A percentile compares a stretch with the other conserved stretches of the same genome.
Evolutionary conservation across 208 protist genomes (phyloP).

Genomic region (Crithidia bombi): DNA sequence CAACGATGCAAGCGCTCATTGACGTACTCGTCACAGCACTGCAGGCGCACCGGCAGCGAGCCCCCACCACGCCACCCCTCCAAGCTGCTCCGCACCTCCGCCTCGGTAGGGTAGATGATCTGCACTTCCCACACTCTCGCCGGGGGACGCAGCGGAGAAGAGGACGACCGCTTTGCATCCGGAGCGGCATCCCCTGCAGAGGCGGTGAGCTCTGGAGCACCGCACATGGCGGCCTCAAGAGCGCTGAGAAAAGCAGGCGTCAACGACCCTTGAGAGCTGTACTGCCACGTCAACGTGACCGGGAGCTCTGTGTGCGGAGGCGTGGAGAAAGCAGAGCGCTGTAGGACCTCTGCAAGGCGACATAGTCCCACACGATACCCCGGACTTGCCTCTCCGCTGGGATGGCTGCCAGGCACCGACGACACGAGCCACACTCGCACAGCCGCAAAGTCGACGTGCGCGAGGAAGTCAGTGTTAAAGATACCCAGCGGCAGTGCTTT

Average conservation of each 20-base stretch:
- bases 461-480: conserved; percentile 45
- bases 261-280: conserved; percentile 79
- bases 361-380: conserved; percentile 45
- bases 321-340: not conserved
- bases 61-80: conserved; percentile 82
- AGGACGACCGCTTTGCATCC: not conserved
- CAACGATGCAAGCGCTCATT: conserved; percentile 78
- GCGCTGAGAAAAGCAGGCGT: conserved; percentile 53
- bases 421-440: conserved; percentile 65
- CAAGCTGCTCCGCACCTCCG: conserved; percentile 68
- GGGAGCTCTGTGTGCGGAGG: not conserved
- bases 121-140: conserved; percentile 37
- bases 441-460: conserved; percentile 62
- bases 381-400: conserved; percentile 18
- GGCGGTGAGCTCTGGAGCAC: conserved; percentile 1
- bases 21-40: conserved; percentile 63
- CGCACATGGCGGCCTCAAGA: conserved; percentile 49
- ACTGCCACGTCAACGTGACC: conserved; percentile 75
- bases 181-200: too few species aligned
- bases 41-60: conserved; percentile 65
- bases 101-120: conserved; percentile 83
- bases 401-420: conserved; percentile 67
- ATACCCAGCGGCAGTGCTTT: conserved; percentile 24
- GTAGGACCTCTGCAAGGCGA: conserved; percentile 37
- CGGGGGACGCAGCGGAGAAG: not conserved